Evolutionary conservation across 1,284 basidiomycete genomes (phyloP), one percentile per base, ranked within the genome.

Genomic region (Cystobasidium sp.): DNA sequence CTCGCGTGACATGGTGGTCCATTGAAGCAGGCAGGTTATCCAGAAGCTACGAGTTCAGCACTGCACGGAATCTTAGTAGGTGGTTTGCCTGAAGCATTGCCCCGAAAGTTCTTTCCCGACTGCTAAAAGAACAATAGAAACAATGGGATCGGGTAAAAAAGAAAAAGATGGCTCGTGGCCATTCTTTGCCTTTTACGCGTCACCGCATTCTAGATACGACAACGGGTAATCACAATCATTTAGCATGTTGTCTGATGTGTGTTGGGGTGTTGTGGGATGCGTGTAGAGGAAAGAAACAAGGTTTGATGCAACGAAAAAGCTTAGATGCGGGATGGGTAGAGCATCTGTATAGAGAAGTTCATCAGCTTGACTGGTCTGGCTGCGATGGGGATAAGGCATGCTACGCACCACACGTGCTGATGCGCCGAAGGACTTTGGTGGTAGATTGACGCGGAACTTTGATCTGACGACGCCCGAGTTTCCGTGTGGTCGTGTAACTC

Each of bases 401-500:
- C 31, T 43, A 59, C 56, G 56, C 84, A 98, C 93, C 84, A 99
- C 87, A 84, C 96, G 91, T 85, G 95, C 91, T 82, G 88, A 89
- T 76, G 94, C 94, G 84, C 96, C 95, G 84, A 99, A 98, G 76
- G 92, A 89, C 82, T 91, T 91, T 78, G 97, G 92, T 80, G 97
- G 96, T 81, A 99, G 91, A 89, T 99, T 99, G 82, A 89, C 88
- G 80, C 87, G 87, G 90, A 99, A 99, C 88, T 98, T 97, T 86
- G 91, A 90, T 86, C 96, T 96, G 82, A 98, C 96, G 81, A 94
- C 94, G 83, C 96, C 97, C 79, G 90, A 92, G 86, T 90, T 92
- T 80, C 63, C 94, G 85, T 97, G 94, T 81, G 93, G 88, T 82
- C 93, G 91, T 77, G 94, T 93, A 79, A 96, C 89, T 81, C 93